Percentiles rank a stretch among this genome's conserved stretches.
phyloP scores from a whole-genome alignment of 495 filamentous ascomycete genomes.

The Penicillium parvum region DNA sequence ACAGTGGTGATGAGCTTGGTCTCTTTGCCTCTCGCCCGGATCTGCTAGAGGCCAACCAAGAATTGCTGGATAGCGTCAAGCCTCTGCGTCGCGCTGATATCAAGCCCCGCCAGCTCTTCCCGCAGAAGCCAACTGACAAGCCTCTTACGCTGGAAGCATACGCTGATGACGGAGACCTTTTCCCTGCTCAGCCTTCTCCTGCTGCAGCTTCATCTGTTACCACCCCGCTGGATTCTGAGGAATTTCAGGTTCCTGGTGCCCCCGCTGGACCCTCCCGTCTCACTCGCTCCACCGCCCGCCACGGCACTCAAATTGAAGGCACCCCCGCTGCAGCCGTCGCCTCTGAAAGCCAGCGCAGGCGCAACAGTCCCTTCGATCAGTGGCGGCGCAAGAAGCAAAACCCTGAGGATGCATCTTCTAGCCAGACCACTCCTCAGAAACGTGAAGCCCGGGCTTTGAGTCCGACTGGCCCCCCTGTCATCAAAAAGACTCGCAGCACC shows the following conservation, averaged over 20 bases:
- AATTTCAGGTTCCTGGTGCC: slow-evolving; percentile 25
- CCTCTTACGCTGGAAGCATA: too few species aligned
- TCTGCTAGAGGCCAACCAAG: slow-evolving; percentile 7
- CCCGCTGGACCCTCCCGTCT: slow-evolving; percentile 24
- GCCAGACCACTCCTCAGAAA: slow-evolving; percentile 26
- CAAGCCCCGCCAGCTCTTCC: slow-evolving; percentile 84
- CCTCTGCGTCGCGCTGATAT: slow-evolving; percentile 68
- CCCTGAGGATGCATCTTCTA: slow-evolving; percentile 15
- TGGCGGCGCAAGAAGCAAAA: slow-evolving; percentile 59
- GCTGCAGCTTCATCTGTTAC: slow-evolving; percentile 28
- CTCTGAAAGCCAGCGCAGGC: slow-evolving; percentile 30
- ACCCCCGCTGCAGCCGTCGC: slow-evolving; percentile 17
- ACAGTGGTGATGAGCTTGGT: slow-evolving; percentile 49
- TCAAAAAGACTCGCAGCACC: slow-evolving; percentile 27
- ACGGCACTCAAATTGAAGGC: slow-evolving; percentile 18
- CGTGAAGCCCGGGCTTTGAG: slow-evolving; percentile 24
- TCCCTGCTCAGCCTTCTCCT: too few species aligned
- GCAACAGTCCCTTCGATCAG: slow-evolving; percentile 59
- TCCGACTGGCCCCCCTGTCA: slow-evolving; percentile 19
- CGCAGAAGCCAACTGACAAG: slow-evolving; percentile 36
- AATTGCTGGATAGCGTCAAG: slow-evolving; percentile 30
- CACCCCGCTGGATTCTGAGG: slow-evolving; percentile 50
- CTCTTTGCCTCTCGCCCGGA: slow-evolving; percentile 30
- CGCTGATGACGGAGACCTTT: too few species aligned
- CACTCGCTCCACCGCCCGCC: slow-evolving; percentile 24